A percentile compares a stretch with the other conserved stretches of the same genome.
Conservation (phyloP, 495 filamentous ascomycete species). For the Podospora bellae-mahoneyi region DNA sequence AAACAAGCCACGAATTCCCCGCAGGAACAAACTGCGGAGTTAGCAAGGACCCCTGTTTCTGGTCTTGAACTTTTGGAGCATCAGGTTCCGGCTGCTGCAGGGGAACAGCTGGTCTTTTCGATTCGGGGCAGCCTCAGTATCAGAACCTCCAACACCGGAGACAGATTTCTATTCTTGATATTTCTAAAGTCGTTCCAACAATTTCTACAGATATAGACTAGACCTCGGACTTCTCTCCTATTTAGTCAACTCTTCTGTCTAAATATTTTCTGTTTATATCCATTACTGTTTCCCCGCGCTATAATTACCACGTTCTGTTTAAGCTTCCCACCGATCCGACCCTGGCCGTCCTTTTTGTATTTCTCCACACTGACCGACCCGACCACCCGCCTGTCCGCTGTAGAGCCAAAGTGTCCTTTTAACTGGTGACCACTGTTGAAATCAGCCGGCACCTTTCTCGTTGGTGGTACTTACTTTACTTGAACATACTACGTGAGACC, state of each 20-base stretch:
- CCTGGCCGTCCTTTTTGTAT: not conserved
- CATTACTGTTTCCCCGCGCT: too few relatives aligned
- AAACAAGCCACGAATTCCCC: constrained; percentile 10
- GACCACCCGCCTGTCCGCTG: constrained; percentile 12
- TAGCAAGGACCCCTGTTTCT: constrained; percentile 8
- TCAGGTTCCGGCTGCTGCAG: constrained; percentile 4
- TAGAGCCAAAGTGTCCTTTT: constrained; percentile 25
- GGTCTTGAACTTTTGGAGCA: not conserved
- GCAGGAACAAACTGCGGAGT: not conserved
- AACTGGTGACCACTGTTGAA: constrained; percentile 14
- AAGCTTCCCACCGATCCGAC: not conserved
- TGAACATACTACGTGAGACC: not conserved
- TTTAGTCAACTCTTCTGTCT: too few relatives aligned
- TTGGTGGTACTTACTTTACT: not conserved
- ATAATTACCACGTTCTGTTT: constrained; percentile 2
- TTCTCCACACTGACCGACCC: constrained; percentile 23
- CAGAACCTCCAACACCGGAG: constrained; percentile 4
- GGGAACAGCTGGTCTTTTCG: constrained; percentile 18
- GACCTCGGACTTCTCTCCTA: too few relatives aligned
- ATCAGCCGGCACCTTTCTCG: not conserved
- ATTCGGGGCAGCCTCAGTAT: not conserved
- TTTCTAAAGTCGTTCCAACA: not conserved
- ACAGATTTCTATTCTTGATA: not conserved
- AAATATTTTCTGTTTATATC: too few relatives aligned
- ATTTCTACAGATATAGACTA: not conserved